These are phyloP conservation scores for Neohortaea acidophila DNA, from an alignment of 495 filamentous ascomycete species.

Conservation along the genomic window DNA sequence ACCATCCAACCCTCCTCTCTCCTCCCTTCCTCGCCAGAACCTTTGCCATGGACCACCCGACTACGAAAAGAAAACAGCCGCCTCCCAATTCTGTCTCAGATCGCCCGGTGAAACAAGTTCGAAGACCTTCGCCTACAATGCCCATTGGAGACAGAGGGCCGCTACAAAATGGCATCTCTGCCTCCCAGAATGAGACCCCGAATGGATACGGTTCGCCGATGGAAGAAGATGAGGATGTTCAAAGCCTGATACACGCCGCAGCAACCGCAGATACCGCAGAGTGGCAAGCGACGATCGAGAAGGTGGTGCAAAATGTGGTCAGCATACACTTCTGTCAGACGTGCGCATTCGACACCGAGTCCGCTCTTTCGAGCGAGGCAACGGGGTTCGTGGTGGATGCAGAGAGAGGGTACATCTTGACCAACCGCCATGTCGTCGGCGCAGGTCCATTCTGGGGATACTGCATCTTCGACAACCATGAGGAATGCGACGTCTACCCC, in stretches of 20 bases:
- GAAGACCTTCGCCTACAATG: conserved; percentile 20
- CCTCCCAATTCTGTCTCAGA: conserved; percentile 23
- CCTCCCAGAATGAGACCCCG: conserved; percentile 9
- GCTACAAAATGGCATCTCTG: conserved; percentile 4
- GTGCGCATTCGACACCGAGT: conserved; percentile 91
- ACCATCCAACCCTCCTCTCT: too few relatives aligned
- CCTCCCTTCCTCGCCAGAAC: neutral
- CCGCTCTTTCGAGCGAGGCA: conserved; percentile 83
- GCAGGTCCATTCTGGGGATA: conserved; percentile 95
- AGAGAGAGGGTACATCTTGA: conserved; percentile 55
- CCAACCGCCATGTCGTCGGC: conserved; percentile 67
- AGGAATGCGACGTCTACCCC: conserved; percentile 91
- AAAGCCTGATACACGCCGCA: conserved; percentile 28
- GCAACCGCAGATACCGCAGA: conserved; percentile 72
- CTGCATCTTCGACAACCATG: conserved; percentile 96
- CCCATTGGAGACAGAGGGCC: conserved; percentile 15
- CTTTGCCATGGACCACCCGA: conserved; percentile 32
- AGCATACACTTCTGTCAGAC: conserved; percentile 98
- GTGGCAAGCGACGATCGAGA: conserved; percentile 93
- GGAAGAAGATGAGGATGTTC: conserved; percentile 34
- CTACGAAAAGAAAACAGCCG: conserved; percentile 47
- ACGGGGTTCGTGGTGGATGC: conserved; percentile 98
- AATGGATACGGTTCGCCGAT: conserved; percentile 20
- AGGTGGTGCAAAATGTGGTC: conserved; percentile 81
- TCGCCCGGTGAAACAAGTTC: conserved; percentile 12